Percentiles rank a stretch among this genome's conserved stretches.
These are phyloP conservation scores for Aspergillus sp. DNA, from an alignment of 2,329 filamentous ascomycete genomes.

Conservation along the genomic window DNA sequence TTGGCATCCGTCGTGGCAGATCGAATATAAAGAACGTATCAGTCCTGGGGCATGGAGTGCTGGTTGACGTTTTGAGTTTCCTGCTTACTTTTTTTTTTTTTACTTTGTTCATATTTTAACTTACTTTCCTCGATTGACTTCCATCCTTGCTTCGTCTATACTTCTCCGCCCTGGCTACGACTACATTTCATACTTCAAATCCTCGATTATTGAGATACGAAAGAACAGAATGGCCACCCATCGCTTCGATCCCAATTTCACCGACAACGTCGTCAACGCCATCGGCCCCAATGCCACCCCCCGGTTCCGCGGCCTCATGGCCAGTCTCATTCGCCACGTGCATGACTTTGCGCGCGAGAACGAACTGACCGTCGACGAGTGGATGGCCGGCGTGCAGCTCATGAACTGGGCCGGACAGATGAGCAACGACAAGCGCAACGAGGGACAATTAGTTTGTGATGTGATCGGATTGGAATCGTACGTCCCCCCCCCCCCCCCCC, in stretches of 20 bases:
- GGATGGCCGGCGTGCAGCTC: conserved; percentile 56
- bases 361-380: conserved; percentile 59
- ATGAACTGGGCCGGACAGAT: conserved; percentile 64
- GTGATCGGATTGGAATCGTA: conserved; percentile 59
- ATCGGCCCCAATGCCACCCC: conserved; percentile 70
- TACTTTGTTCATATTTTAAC: background rate
- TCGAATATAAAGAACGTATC: background rate
- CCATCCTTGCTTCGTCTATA: no score
- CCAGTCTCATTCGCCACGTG: conserved; percentile 53
- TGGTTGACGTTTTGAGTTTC: background rate
- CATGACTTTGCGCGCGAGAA: conserved; percentile 61
- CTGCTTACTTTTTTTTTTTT: background rate
- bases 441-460: conserved; percentile 61
- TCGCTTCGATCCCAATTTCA: conserved; percentile 53
- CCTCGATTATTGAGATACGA: no score
- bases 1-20: background rate
- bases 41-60: no score
- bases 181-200: no score
- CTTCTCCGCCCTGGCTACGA: no score
- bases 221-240: conserved; percentile 20
- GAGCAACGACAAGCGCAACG: conserved; percentile 62
- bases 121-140: background rate
- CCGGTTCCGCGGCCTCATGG: conserved; percentile 63
- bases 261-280: conserved; percentile 69
- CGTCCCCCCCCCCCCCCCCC: conserved; percentile 15